These are phyloP conservation scores for Asterochloris sp. DNA, from an alignment of 139 green algal species.

Conservation along the genomic window DNA sequence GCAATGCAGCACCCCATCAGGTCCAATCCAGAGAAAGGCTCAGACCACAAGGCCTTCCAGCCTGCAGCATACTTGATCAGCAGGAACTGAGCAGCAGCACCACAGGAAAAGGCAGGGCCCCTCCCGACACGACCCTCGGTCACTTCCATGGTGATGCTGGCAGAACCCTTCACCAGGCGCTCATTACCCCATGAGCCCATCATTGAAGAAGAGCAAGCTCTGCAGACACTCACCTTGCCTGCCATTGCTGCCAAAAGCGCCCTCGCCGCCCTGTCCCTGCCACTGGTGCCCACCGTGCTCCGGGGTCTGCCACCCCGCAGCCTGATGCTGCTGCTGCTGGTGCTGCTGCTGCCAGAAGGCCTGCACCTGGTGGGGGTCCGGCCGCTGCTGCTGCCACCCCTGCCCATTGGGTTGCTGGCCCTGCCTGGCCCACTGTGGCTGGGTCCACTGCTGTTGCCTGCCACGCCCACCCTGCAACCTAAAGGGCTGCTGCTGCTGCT, in stretches of 20 bases:
- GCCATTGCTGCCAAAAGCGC: background rate
- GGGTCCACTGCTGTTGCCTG: background rate
- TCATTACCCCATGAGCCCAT: background rate
- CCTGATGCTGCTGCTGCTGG: slow-evolving; percentile 1
- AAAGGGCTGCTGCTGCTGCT: background rate
- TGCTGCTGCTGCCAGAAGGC: background rate
- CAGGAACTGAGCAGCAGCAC: background rate
- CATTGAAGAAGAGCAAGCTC: background rate
- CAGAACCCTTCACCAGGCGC: background rate
- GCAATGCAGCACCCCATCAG: background rate
- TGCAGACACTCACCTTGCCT: background rate
- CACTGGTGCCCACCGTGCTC: background rate
- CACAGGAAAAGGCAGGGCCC: too few species aligned
- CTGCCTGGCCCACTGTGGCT: background rate
- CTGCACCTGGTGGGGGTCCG: background rate
- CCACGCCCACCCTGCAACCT: background rate
- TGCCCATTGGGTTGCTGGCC: background rate
- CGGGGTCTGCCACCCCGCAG: background rate
- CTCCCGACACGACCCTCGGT: background rate
- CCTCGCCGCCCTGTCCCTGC: background rate
- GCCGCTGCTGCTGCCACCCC: too few species aligned
- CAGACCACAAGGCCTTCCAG: background rate
- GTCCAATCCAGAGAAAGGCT: too few species aligned
- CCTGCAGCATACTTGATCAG: background rate
- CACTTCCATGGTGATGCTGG: background rate